Evolutionary conservation across 192 early-diverging fungal species (phyloP).

Genomic region (Coemansia sp.): DNA sequence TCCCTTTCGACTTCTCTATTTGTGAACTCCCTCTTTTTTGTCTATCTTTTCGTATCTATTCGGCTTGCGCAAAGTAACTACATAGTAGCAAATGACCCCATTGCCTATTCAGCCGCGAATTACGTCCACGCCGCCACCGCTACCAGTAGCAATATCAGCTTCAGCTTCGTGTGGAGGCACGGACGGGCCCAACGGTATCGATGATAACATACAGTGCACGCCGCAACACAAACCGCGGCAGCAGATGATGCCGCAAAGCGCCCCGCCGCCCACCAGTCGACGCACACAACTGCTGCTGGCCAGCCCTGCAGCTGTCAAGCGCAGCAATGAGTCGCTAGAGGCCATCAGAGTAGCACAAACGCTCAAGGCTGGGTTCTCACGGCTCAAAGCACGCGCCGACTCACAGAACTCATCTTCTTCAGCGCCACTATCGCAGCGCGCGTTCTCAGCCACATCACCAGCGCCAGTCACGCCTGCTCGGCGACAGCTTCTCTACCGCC

Average conservation of each 20-base stretch:
- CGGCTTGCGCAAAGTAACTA: constrained; percentile 1
- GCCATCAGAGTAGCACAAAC: constrained; percentile 46
- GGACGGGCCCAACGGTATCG: not conserved
- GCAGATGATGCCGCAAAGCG: constrained; percentile 27
- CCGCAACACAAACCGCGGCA: constrained; percentile 7
- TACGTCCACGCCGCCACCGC: not conserved
- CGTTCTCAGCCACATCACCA: constrained; percentile 37
- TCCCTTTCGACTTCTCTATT: not conserved
- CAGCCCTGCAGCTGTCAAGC: constrained; percentile 37
- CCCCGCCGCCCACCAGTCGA: constrained; percentile 25
- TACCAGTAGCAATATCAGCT: not conserved
- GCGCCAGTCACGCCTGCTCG: not conserved
- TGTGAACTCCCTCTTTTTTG: not conserved
- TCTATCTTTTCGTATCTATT: not conserved
- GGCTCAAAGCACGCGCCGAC: constrained; percentile 44
- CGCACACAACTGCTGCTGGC: constrained; percentile 30
- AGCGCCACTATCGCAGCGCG: constrained; percentile 22
- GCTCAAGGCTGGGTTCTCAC: constrained; percentile 48
- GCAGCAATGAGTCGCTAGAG: constrained; percentile 42
- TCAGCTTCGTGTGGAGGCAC: not conserved
- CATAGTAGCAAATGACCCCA: not conserved
- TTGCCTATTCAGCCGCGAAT: constrained; percentile 1
- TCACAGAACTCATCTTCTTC: constrained; percentile 8
- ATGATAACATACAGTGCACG: not conserved
- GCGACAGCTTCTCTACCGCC: constrained; percentile 26